These are phyloP conservation scores for Ambrosiella cleistominuta DNA, from an alignment of 2,329 filamentous ascomycete genomes.

Conservation along the genomic window DNA sequence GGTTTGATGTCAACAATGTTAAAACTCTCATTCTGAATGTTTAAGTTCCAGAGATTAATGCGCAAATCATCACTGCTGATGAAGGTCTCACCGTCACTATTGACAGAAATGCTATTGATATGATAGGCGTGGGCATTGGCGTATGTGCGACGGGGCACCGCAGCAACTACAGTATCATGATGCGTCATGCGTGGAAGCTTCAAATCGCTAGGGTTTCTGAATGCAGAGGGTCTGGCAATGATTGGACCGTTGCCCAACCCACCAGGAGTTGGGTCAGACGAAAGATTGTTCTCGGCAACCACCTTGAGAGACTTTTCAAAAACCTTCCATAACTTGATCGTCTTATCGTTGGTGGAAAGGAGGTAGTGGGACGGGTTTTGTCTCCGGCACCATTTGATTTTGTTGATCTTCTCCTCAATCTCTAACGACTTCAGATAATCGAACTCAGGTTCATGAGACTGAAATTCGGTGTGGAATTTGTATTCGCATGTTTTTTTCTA, in stretches of 20 bases:
- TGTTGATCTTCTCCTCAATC: conserved; percentile 99
- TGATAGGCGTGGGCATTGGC: conserved; percentile 98
- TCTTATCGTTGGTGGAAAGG: conserved; percentile 97
- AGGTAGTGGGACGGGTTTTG: conserved; percentile 98
- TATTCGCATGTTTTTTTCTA: conserved; percentile 99
- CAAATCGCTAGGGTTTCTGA: conserved; percentile 65
- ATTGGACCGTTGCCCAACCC: conserved; percentile 60
- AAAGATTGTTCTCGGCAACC: conserved; percentile 96
- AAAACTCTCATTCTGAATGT: conserved; percentile 99
- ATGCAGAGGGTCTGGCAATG: conserved; percentile 46
- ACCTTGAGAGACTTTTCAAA: conserved; percentile 99
- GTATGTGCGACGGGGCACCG: conserved; percentile 87
- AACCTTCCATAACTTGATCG: conserved; percentile 99
- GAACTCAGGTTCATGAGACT: conserved; percentile 98
- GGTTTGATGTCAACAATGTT: conserved; percentile 99
- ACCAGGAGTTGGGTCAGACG: conserved; percentile 74
- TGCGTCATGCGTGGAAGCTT: conserved; percentile 93
- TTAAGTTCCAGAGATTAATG: conserved; percentile 97
- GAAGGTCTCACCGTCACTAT: conserved; percentile 97
- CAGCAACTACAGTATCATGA: conserved; percentile 94
- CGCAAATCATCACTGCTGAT: conserved; percentile 96
- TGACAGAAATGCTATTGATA: conserved; percentile 99
- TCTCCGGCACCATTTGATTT: conserved; percentile 98
- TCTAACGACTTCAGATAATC: conserved; percentile 98
- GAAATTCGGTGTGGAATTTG: conserved; percentile 99